Conservation (phyloP, 176 grass and related monocot genomes). For the Oryza meyeriana region DNA sequence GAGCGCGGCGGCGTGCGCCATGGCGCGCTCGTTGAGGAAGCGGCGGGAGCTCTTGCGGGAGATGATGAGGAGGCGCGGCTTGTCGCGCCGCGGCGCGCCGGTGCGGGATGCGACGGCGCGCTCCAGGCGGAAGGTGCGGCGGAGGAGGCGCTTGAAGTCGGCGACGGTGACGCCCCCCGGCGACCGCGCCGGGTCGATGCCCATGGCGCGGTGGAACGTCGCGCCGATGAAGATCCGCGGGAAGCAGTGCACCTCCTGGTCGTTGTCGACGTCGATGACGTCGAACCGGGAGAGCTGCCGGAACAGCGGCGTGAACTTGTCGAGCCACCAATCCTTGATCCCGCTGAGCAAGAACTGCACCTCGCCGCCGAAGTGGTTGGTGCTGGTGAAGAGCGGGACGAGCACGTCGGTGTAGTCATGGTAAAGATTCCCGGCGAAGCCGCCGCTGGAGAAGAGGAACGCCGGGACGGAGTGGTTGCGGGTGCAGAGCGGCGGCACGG, state of each 20-base stretch:
- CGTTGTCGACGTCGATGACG: constrained; percentile 68
- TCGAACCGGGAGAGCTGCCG: constrained; percentile 66
- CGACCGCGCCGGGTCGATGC: constrained; percentile 43
- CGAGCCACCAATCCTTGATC: constrained; percentile 74
- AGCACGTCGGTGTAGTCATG: constrained; percentile 91
- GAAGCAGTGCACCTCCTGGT: constrained; percentile 76
- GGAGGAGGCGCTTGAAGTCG: constrained; percentile 75
- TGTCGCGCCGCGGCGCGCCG: constrained; percentile 14
- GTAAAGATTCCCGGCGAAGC: constrained; percentile 88
- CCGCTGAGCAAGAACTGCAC: constrained; percentile 60
- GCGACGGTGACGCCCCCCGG: constrained; percentile 38
- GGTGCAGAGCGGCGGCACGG: constrained; percentile 60
- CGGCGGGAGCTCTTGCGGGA: constrained; percentile 48
- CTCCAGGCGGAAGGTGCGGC: constrained; percentile 58
- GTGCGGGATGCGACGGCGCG: constrained; percentile 51
- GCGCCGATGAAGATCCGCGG: constrained; percentile 51
- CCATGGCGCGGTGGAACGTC: constrained; percentile 74
- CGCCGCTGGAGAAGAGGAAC: constrained; percentile 78
- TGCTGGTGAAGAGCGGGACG: constrained; percentile 68
- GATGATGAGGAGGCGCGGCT: constrained; percentile 68
- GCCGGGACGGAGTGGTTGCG: constrained; percentile 62
- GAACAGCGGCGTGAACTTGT: constrained; percentile 70
- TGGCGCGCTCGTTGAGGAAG: constrained; percentile 62
- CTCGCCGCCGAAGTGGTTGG: constrained; percentile 63
- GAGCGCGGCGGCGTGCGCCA: constrained; percentile 46